Evolutionary conservation across 106 monocot species (phyloP).

Genomic region (Dioscorea zingiberensis): DNA sequence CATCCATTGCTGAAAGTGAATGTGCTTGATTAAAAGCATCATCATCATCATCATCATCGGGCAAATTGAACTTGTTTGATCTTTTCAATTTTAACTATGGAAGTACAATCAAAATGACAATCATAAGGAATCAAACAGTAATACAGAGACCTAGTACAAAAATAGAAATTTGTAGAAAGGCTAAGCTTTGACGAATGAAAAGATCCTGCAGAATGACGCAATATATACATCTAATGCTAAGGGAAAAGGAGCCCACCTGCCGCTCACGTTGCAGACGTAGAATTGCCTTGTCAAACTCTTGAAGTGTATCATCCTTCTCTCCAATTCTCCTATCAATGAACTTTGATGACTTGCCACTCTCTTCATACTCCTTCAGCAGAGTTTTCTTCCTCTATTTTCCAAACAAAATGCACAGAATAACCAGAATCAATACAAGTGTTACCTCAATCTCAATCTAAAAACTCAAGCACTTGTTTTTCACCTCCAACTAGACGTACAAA

Average conservation of each 20-base stretch:
- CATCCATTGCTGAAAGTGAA: conserved; percentile 43
- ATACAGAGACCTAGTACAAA: too few species aligned
- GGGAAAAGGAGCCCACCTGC: conserved; percentile 27
- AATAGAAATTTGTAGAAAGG: too few species aligned
- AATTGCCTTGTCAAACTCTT: conserved; percentile 78
- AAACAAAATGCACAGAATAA: neutral
- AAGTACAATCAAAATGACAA: too few species aligned
- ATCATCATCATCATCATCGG: conserved; percentile 69
- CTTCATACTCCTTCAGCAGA: conserved; percentile 72
- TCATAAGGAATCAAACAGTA: too few species aligned
- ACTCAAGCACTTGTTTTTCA: too few species aligned
- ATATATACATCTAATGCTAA: too few species aligned
- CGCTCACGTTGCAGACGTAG: conserved; percentile 75
- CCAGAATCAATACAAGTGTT: too few species aligned
- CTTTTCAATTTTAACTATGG: conserved; percentile 66
- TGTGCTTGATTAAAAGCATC: conserved; percentile 6
- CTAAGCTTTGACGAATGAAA: too few species aligned
- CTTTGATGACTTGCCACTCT: conserved; percentile 61
- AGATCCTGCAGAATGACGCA: too few species aligned
- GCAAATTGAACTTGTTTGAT: conserved; percentile 65
- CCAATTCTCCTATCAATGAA: conserved; percentile 85
- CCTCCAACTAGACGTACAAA: too few species aligned
- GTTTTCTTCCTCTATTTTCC: conserved; percentile 74
- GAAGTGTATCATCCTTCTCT: conserved; percentile 63
- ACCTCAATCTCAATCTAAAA: too few species aligned